phyloP scores from a whole-genome alignment of 352 stramenopile genomes.

The Peronospora destructor region DNA sequence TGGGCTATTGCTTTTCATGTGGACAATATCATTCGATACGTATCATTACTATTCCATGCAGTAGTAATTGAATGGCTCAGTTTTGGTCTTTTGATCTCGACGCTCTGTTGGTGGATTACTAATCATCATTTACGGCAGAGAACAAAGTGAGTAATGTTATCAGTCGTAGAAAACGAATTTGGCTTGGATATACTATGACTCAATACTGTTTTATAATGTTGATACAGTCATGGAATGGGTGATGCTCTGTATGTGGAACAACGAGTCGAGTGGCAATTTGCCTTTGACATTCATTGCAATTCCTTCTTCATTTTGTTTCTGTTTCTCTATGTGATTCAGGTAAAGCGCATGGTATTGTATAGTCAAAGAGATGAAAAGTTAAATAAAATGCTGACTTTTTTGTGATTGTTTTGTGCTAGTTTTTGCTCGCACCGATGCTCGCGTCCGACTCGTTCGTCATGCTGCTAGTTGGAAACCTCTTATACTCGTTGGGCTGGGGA shows the following conservation, averaged over 20 bases:
- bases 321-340: conserved; percentile 90
- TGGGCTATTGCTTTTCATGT: conserved; percentile 79
- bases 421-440: conserved; percentile 92
- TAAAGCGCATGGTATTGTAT: conserved; percentile 12
- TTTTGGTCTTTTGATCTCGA: conserved; percentile 64
- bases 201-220: not conserved
- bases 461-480: conserved; percentile 88
- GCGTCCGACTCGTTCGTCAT: conserved; percentile 84
- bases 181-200: not conserved
- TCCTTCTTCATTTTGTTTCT: conserved; percentile 96
- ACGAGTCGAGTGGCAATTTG: conserved; percentile 97
- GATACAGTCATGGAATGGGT: conserved; percentile 51
- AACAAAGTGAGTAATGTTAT: conserved; percentile 39
- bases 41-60: conserved; percentile 68
- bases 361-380: not conserved
- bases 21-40: conserved; percentile 37
- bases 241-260: conserved; percentile 91
- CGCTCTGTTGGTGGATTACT: conserved; percentile 63
- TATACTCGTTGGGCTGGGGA: conserved; percentile 91
- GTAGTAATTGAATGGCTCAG: conserved; percentile 80
- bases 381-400: not conserved
- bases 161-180: no score
- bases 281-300: conserved; percentile 99
- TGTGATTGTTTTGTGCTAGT: conserved; percentile 52
- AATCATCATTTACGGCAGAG: conserved; percentile 64